Evolutionary conservation across 768 basidiomycete species (phyloP).

Genomic region (Suillus paluster): DNA sequence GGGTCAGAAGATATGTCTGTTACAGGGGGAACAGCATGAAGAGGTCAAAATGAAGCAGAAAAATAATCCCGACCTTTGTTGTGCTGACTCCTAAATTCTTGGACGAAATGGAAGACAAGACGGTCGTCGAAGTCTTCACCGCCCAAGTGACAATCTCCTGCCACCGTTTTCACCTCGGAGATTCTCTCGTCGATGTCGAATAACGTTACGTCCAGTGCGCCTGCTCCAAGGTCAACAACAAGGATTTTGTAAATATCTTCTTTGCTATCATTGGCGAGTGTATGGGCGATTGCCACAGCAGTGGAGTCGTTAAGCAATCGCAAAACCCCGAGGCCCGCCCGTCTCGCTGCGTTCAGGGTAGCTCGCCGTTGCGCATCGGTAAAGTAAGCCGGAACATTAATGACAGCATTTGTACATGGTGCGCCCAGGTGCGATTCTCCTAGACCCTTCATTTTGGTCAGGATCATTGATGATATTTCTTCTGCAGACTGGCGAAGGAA

Average conservation of each 20-base stretch:
- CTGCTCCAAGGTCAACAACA: slow-evolving; percentile 59
- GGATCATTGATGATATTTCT: no score
- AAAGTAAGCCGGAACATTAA: slow-evolving; percentile 65
- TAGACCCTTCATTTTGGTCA: no score
- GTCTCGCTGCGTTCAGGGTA: slow-evolving; percentile 69
- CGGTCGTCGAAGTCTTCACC: slow-evolving; percentile 74
- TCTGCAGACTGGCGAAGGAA: no score
- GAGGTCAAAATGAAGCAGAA: background rate
- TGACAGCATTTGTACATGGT: no score
- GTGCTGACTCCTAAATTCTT: slow-evolving; percentile 6
- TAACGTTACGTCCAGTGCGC: slow-evolving; percentile 55
- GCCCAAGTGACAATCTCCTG: slow-evolving; percentile 55
- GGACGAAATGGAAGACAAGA: slow-evolving; percentile 69
- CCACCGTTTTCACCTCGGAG: slow-evolving; percentile 53
- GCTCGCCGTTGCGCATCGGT: slow-evolving; percentile 72
- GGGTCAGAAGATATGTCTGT: slow-evolving; percentile 86
- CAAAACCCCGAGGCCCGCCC: slow-evolving; percentile 66
- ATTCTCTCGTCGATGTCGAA: slow-evolving; percentile 54
- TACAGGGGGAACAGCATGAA: background rate
- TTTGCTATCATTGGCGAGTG: slow-evolving; percentile 61
- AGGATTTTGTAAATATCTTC: slow-evolving; percentile 54
- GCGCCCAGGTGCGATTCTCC: no score
- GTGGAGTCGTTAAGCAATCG: slow-evolving; percentile 75
- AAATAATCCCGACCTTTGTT: background rate
- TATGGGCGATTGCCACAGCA: slow-evolving; percentile 73